Evolutionary conservation across 305 asterid species (phyloP).

Genomic region (Fraxinus baroniana): DNA sequence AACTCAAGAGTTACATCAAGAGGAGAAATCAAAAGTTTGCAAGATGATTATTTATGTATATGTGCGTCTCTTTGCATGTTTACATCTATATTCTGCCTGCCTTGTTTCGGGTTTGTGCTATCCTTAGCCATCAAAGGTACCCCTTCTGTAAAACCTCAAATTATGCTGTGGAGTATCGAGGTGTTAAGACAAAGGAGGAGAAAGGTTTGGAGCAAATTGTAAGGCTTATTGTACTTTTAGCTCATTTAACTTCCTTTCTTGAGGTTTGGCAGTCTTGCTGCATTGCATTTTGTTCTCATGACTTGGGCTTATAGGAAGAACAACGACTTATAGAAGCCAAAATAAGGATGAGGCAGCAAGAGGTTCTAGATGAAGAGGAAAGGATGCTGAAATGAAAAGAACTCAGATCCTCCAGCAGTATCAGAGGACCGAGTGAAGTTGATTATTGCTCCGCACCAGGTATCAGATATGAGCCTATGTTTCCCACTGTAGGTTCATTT

Average conservation of each 20-base stretch:
- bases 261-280: constrained; percentile 19
- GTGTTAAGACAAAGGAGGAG: constrained; percentile 85
- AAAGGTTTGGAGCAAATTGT: constrained; percentile 96
- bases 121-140: constrained; percentile 67
- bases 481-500: not conserved
- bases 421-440: constrained; percentile 51
- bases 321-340: constrained; percentile 95
- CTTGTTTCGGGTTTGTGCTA: constrained; percentile 17
- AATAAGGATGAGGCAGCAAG: constrained; percentile 93
- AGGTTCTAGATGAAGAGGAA: constrained; percentile 84
- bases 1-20: not conserved
- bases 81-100: not conserved
- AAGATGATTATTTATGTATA: not conserved
- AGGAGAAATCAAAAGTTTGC: not conserved
- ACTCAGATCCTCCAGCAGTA: constrained; percentile 55
- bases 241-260: not conserved
- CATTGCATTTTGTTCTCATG: not conserved
- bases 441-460: constrained; percentile 73
- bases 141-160: constrained; percentile 95
- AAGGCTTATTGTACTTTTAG: constrained; percentile 30
- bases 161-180: constrained; percentile 97
- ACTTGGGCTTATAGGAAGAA: constrained; percentile 61
- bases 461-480: constrained; percentile 27
- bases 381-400: constrained; percentile 52
- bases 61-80: not conserved